phyloP scores from a whole-genome alignment of 2,329 filamentous ascomycete species.

The Amphichorda felina region DNA sequence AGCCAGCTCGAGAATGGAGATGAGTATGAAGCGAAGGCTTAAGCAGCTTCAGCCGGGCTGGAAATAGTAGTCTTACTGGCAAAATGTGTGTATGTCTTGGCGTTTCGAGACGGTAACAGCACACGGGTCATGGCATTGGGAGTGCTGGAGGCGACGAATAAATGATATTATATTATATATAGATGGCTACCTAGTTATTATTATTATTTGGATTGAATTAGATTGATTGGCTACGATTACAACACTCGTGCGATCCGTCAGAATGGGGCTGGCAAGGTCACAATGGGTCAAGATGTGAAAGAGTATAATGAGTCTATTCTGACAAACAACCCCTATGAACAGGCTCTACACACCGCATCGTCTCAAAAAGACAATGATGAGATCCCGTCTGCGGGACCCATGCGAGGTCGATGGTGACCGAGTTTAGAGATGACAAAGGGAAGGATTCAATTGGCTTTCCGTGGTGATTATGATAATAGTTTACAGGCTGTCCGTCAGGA shows the following conservation, averaged over 20 bases:
- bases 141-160: too few relatives aligned
- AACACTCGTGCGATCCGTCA: too few relatives aligned
- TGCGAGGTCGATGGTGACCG: neutral
- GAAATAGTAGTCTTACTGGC: too few relatives aligned
- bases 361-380: neutral
- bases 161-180: too few relatives aligned
- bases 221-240: too few relatives aligned
- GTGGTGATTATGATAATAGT: conserved; percentile 16
- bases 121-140: too few relatives aligned
- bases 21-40: conserved; percentile 31
- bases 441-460: neutral
- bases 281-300: too few relatives aligned
- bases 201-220: too few relatives aligned
- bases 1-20: conserved; percentile 14
- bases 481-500: conserved; percentile 94
- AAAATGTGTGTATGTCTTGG: too few relatives aligned
- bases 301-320: conserved; percentile 2
- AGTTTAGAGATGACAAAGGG: neutral
- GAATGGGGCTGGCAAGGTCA: too few relatives aligned
- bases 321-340: conserved; percentile 1
- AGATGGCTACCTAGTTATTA: neutral
- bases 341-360: conserved; percentile 1
- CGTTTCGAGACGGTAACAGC: too few relatives aligned
- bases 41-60: neutral
- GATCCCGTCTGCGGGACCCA: neutral